Base-by-base conservation (phyloP, 176 grass and related monocot genomes). In the Tillandsia fasciculata region DNA sequence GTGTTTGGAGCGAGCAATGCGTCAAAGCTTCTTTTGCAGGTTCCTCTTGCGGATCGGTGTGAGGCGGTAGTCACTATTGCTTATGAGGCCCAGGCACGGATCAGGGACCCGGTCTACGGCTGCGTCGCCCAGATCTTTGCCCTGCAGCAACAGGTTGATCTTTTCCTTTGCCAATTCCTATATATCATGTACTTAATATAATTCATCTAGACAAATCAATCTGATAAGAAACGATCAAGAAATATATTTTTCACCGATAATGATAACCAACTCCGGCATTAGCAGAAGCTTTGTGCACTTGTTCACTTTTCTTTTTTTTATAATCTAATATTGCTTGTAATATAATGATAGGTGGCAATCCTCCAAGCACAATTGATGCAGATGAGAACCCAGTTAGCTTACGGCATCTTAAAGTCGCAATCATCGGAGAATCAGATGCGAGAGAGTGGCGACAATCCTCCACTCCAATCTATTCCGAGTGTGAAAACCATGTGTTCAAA, bases 1-100 rank as follows among this genome's bases (percentile, higher is more conserved):
- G 83, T 97, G 11, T 97, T 97, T 59, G 93, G 93, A 65, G 93
- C 93, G 27, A 97, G 93, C 84, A 97, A 97, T 47, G 86, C 87
- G 8, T 89, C 93, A 11, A 97, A 97, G 93, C 93, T 97, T 65
- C 77, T 97, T 64, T 75, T 82, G n/a, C 93, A 97, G 78, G 76
- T 97, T 49, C 93, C 93, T n/a, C 63, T 71, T 28, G 51, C 77
- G 11, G 89, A 97, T 66, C 83, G 93, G 29, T 92, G 89, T 74
- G 93, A 92, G 81, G 86, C 93, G 42, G 89, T 92, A 11, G 86
- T 90, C 76, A 90, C 93, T 67, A 89, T 97, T 77, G 83, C 83
- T 48, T 97, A 92, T 61, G 93, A 97, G 86, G 89, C 93, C 2
- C 93, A 92, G 70, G 76, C 93, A 0, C 67, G 89, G 68, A 81